These are phyloP conservation scores for Neonectria sp. DNA, from an alignment of 2,329 filamentous ascomycete genomes.

Conservation along the genomic window DNA sequence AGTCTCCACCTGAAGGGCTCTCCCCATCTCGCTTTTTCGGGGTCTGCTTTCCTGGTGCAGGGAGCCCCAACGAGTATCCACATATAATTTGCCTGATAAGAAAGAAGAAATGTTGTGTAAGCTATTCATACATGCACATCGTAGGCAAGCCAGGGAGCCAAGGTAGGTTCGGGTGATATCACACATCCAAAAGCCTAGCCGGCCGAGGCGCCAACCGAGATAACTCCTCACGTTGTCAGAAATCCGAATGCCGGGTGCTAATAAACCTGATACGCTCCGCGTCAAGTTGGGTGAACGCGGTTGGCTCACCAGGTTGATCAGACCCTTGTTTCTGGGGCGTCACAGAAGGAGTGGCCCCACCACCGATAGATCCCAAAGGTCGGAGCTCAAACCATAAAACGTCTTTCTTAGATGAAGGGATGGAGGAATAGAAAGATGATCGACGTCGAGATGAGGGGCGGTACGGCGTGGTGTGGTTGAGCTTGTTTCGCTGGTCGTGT, in stretches of 20 bases:
- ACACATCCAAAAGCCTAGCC: background rate
- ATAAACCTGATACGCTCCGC: conserved; percentile 16
- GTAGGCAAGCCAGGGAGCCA: background rate
- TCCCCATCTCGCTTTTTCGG: conserved; percentile 5
- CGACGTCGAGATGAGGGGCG: background rate
- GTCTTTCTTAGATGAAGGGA: conserved; percentile 4
- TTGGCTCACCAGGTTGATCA: conserved; percentile 15
- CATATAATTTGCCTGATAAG: background rate
- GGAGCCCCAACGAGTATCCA: background rate
- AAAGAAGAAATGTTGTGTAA: background rate
- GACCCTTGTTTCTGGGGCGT: conserved; percentile 18
- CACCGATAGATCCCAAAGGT: conserved; percentile 11
- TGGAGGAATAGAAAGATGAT: conserved; percentile 6
- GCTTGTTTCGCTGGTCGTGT: background rate
- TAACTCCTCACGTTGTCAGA: background rate
- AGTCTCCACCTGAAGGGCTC: conserved; percentile 3
- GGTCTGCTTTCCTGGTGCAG: background rate
- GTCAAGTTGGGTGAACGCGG: conserved; percentile 8
- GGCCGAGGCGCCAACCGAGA: background rate
- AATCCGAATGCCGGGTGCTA: conserved; percentile 1
- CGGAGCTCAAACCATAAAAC: conserved; percentile 19
- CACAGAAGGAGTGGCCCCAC: conserved; percentile 24
- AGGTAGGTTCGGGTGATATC: background rate
- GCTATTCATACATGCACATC: background rate
- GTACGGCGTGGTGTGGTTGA: conserved; percentile 15